Percentiles rank a stretch among this genome's conserved stretches.
phyloP scores from a whole-genome alignment of 2,329 filamentous ascomycete species.

The Colletotrichum sp. region DNA sequence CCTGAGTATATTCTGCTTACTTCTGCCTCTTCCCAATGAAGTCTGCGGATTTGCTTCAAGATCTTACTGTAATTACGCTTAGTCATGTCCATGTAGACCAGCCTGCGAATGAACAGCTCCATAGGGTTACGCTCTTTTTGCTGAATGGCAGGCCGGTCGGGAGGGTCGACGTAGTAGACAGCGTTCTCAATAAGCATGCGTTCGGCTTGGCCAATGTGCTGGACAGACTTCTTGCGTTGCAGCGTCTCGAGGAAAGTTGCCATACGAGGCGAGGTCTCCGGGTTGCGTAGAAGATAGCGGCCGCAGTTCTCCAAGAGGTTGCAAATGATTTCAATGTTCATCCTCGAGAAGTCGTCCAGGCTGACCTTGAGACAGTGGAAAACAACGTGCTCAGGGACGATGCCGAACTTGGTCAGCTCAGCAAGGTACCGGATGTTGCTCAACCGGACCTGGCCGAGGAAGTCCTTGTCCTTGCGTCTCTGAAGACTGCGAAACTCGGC shows the following conservation, averaged over 20 bases:
- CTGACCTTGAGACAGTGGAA: constrained; percentile 99
- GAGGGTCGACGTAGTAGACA: constrained; percentile 96
- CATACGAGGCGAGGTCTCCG: constrained; percentile 94
- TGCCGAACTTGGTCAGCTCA: constrained; percentile 96
- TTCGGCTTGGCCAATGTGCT: constrained; percentile 94
- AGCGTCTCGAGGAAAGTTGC: constrained; percentile 91
- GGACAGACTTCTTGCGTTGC: constrained; percentile 93
- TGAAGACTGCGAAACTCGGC: constrained; percentile 97
- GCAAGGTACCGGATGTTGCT: constrained; percentile 97
- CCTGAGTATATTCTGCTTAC: constrained; percentile 43
- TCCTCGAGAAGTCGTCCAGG: constrained; percentile 94
- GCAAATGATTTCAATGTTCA: constrained; percentile 99
- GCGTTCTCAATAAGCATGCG: constrained; percentile 99
- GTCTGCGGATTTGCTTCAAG: constrained; percentile 89
- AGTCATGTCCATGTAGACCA: constrained; percentile 92
- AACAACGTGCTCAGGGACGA: constrained; percentile 97
- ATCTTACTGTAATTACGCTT: constrained; percentile 94
- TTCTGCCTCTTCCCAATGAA: constrained; percentile 97
- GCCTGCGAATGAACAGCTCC: constrained; percentile 89
- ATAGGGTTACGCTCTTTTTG: constrained; percentile 96
- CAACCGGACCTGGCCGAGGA: constrained; percentile 89
- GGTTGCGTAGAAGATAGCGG: constrained; percentile 88
- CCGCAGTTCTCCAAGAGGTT: constrained; percentile 96
- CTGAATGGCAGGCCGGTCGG: constrained; percentile 89
- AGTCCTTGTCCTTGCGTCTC: constrained; percentile 96